These are phyloP conservation scores for Ganoderma multipileum DNA, from an alignment of 1,284 basidiomycete species.

Conservation along the genomic window DNA sequence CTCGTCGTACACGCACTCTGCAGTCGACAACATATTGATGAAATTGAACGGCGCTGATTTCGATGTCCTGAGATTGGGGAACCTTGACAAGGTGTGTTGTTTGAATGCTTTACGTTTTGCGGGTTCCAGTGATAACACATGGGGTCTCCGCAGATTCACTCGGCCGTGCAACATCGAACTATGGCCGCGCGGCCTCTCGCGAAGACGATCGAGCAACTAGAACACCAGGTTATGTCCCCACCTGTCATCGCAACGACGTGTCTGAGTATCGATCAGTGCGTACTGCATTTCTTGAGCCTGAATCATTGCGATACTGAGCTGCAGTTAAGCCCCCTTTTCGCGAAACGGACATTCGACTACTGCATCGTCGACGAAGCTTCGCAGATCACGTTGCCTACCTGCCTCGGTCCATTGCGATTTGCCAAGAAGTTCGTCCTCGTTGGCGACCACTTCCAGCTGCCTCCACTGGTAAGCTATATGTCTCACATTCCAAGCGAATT, in stretches of 20 bases:
- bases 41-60: slow-evolving; percentile 78
- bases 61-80: slow-evolving; percentile 86
- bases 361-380: slow-evolving; percentile 99
- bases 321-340: slow-evolving; percentile 81
- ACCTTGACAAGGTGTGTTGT: slow-evolving; percentile 82
- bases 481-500: background rate
- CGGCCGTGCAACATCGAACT: slow-evolving; percentile 76
- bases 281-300: slow-evolving; percentile 18
- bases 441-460: slow-evolving; percentile 96
- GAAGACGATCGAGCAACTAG: slow-evolving; percentile 77
- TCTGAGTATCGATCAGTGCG: slow-evolving; percentile 91
- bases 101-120: background rate
- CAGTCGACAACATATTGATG: slow-evolving; percentile 93
- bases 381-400: slow-evolving; percentile 96
- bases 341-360: slow-evolving; percentile 89
- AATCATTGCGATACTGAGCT: background rate
- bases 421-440: slow-evolving; percentile 94
- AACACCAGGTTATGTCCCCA: slow-evolving; percentile 82
- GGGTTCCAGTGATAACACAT: background rate
- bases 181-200: slow-evolving; percentile 62
- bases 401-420: slow-evolving; percentile 90
- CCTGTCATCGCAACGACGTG: slow-evolving; percentile 97
- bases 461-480: slow-evolving; percentile 73
- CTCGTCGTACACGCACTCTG: slow-evolving; percentile 96
- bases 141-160: slow-evolving; percentile 67